Evolutionary conservation across 2,329 filamentous ascomycete genomes (phyloP).

Genomic region (Hypoxylon sp.): DNA sequence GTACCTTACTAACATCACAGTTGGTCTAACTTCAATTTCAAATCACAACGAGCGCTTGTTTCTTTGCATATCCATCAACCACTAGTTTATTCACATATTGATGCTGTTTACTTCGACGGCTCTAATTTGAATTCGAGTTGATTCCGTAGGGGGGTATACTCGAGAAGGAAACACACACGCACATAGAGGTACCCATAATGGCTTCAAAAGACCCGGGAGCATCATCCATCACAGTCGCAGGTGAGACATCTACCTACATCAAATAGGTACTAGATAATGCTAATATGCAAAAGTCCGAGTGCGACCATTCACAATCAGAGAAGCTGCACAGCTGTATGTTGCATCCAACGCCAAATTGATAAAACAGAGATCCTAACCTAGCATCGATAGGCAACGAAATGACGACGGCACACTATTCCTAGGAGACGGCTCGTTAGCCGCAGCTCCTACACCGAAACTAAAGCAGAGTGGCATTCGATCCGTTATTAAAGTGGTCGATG

Average conservation of each 20-base stretch:
- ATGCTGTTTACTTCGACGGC: conserved; percentile 46
- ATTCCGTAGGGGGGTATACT: conserved; percentile 27
- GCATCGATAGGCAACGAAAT: conserved; percentile 66
- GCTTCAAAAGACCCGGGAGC: conserved; percentile 60
- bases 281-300: conserved; percentile 71
- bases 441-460: conserved; percentile 85
- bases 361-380: conserved; percentile 35
- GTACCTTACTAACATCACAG: conserved; percentile 11
- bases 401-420: conserved; percentile 93
- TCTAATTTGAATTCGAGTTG: conserved; percentile 25
- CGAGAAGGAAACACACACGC: conserved; percentile 11
- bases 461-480: conserved; percentile 88
- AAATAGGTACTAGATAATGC: conserved; percentile 31
- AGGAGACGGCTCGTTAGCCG: conserved; percentile 96
- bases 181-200: conserved; percentile 50
- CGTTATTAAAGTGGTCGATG: conserved; percentile 96
- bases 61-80: conserved; percentile 17
- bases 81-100: conserved; percentile 16
- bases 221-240: conserved; percentile 72
- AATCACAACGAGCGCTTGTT: conserved; percentile 11
- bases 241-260: conserved; percentile 56
- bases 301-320: conserved; percentile 84
- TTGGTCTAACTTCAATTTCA: conserved; percentile 16
- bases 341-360: not conserved
- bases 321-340: conserved; percentile 88